phyloP scores from a whole-genome alignment of 805 yeast species.

The Candida insectorum region DNA sequence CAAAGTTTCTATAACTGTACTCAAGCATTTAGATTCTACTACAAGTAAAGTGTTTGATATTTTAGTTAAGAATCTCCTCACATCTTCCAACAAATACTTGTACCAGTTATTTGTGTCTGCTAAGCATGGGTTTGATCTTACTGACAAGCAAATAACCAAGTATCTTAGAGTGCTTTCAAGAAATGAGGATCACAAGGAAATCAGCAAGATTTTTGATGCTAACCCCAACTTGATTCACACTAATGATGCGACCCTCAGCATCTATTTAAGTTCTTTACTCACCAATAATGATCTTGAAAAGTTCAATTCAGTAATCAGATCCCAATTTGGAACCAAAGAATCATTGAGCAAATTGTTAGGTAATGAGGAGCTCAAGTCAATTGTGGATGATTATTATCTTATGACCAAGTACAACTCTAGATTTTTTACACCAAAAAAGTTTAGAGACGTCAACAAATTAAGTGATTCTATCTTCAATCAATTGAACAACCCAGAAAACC shows the following conservation, averaged over 20 bases:
- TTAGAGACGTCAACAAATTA: conserved; percentile 2
- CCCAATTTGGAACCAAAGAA: conserved; percentile 2
- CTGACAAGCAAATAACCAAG: conserved; percentile 3
- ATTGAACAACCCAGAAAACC: conserved; percentile 2
- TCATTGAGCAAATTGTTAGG: conserved; percentile 1
- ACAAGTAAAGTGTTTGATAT: conserved; percentile 3
- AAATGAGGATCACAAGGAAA: conserved; percentile 1
- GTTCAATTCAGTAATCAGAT: conserved; percentile 3
- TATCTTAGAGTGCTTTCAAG: conserved; percentile 6
- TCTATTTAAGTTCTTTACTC: conserved; percentile 4
- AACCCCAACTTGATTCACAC: neutral
- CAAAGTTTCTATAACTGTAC: conserved; percentile 10
- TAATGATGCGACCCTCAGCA: neutral
- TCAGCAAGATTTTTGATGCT: conserved; percentile 3
- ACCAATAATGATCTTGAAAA: neutral
- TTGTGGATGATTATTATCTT: conserved; percentile 6
- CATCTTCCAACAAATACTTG: conserved; percentile 9
- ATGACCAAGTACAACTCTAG: neutral
- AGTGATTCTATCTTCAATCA: conserved; percentile 4
- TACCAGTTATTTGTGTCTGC: conserved; percentile 7
- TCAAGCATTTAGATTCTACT: conserved; percentile 3
- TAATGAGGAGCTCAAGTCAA: conserved; percentile 1
- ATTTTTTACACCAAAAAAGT: conserved; percentile 2
- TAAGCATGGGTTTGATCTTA: conserved; percentile 1
- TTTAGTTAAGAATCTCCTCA: neutral